Conservation (phyloP, 495 filamentous ascomycete species). For the Extremus antarcticus region DNA sequence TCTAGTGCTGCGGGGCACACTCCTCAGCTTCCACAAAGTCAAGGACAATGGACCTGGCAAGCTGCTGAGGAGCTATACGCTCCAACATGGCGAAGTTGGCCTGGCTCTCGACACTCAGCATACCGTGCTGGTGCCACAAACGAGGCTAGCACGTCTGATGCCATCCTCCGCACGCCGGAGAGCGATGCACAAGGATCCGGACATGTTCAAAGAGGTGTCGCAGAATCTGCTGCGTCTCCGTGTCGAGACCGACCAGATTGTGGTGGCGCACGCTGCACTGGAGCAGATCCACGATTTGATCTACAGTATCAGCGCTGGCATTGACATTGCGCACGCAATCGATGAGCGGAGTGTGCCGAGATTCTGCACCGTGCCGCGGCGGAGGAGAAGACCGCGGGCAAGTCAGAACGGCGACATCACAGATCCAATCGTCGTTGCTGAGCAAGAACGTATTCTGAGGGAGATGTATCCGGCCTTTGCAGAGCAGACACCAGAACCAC, state of each 20-base stretch:
- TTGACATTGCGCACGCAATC: slow-evolving; percentile 42
- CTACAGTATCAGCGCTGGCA: slow-evolving; percentile 40
- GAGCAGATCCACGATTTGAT: slow-evolving; percentile 47
- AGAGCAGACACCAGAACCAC: not conserved
- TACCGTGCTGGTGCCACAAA: slow-evolving; percentile 29
- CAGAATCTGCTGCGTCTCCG: slow-evolving; percentile 52
- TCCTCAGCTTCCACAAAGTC: slow-evolving; percentile 45
- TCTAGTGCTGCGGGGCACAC: slow-evolving; percentile 48
- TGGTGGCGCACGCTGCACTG: slow-evolving; percentile 44
- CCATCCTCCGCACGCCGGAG: slow-evolving; percentile 21
- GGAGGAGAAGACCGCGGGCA: slow-evolving; percentile 22
- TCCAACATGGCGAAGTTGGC: slow-evolving; percentile 56
- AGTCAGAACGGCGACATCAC: slow-evolving; percentile 4
- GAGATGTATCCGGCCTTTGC: slow-evolving; percentile 21
- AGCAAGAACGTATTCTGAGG: slow-evolving; percentile 22
- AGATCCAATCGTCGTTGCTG: slow-evolving; percentile 14
- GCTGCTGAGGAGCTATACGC: slow-evolving; percentile 45
- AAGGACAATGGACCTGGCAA: slow-evolving; percentile 27
- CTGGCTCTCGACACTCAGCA: slow-evolving; percentile 54
- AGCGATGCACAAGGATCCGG: slow-evolving; percentile 27
- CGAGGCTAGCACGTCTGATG: slow-evolving; percentile 25
- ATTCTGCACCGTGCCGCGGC: slow-evolving; percentile 38
- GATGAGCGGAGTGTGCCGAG: slow-evolving; percentile 45
- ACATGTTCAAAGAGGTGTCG: slow-evolving; percentile 27
- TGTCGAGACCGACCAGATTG: slow-evolving; percentile 52